These are phyloP conservation scores for Vicia sativa DNA, from an alignment of 306 rosid species.

Conservation along the genomic window DNA sequence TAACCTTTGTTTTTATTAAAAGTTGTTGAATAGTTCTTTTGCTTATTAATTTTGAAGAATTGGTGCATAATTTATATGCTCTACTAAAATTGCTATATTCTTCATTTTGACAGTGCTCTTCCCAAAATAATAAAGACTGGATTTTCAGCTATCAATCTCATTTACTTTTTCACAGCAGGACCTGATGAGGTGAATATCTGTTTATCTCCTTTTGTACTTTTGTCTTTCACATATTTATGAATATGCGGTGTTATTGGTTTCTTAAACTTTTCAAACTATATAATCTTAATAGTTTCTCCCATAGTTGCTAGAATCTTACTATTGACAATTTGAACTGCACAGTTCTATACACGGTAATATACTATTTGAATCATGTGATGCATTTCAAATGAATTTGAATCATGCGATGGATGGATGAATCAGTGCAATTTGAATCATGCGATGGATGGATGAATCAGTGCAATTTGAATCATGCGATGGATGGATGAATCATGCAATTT, in stretches of 20 bases:
- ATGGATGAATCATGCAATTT: neutral
- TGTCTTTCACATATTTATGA: slow-evolving; percentile 5
- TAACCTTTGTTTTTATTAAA: slow-evolving; percentile 1
- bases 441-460: neutral
- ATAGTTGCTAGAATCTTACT: neutral
- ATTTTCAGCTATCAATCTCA: slow-evolving; percentile 94
- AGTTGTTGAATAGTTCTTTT: neutral
- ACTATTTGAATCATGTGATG: neutral
- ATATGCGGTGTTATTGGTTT: neutral
- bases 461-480: neutral
- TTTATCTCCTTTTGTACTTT: slow-evolving; percentile 5
- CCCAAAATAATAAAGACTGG: slow-evolving; percentile 97
- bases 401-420: neutral
- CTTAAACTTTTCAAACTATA: neutral
- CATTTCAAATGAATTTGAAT: neutral
- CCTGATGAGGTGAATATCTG: slow-evolving; percentile 87
- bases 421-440: neutral
- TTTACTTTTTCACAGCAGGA: slow-evolving; percentile 98
- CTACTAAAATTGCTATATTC: slow-evolving; percentile 33
- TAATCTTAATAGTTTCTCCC: slow-evolving; percentile 6
- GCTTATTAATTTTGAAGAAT: slow-evolving; percentile 23
- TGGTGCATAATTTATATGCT: slow-evolving; percentile 16
- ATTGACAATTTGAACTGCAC: neutral
- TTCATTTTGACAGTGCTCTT: slow-evolving; percentile 70
- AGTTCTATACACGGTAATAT: neutral